Evolutionary conservation across 805 yeast genomes (phyloP).

Genomic region (Sugiyamaella americana): DNA sequence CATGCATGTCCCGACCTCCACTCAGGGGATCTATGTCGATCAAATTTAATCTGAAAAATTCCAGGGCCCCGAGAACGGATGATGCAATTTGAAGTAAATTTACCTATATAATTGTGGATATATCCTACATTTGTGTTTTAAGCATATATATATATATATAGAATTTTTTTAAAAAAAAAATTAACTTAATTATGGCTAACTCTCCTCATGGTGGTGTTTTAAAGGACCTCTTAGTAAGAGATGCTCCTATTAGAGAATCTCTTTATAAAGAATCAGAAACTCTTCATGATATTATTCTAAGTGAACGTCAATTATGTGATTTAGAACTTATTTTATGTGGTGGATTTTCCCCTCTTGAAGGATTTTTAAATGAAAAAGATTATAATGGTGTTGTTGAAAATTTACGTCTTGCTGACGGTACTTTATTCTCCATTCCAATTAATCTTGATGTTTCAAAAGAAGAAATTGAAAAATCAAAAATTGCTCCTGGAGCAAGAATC

Average conservation of each 20-base stretch:
- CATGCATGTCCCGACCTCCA: too few species aligned
- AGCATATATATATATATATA: neutral
- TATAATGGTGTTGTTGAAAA: slow-evolving; percentile 59
- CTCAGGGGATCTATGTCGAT: too few species aligned
- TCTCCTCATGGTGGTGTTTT: slow-evolving; percentile 89
- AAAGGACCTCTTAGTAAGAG: slow-evolving; percentile 81
- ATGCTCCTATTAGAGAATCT: slow-evolving; percentile 50
- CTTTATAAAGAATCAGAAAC: slow-evolving; percentile 53
- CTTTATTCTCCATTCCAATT: slow-evolving; percentile 89
- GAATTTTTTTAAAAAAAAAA: too few species aligned
- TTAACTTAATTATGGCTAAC: slow-evolving; percentile 33
- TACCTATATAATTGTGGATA: too few species aligned
- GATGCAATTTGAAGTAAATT: too few species aligned
- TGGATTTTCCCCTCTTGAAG: slow-evolving; percentile 84
- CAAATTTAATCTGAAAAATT: too few species aligned
- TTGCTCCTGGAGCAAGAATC: slow-evolving; percentile 53
- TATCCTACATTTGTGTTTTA: too few species aligned
- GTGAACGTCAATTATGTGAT: slow-evolving; percentile 90
- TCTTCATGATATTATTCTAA: slow-evolving; percentile 44
- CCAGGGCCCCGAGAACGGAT: too few species aligned
- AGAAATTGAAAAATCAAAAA: slow-evolving; percentile 38
- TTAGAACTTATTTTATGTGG: slow-evolving; percentile 87
- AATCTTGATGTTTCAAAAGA: slow-evolving; percentile 66
- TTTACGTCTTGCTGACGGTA: slow-evolving; percentile 68
- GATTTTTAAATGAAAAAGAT: slow-evolving; percentile 64